Percentiles rank a stretch among this genome's conserved stretches.
These are phyloP conservation scores for Suhomyces bribrorum DNA, from an alignment of 1,139 yeast species.

Conservation along the genomic window DNA sequence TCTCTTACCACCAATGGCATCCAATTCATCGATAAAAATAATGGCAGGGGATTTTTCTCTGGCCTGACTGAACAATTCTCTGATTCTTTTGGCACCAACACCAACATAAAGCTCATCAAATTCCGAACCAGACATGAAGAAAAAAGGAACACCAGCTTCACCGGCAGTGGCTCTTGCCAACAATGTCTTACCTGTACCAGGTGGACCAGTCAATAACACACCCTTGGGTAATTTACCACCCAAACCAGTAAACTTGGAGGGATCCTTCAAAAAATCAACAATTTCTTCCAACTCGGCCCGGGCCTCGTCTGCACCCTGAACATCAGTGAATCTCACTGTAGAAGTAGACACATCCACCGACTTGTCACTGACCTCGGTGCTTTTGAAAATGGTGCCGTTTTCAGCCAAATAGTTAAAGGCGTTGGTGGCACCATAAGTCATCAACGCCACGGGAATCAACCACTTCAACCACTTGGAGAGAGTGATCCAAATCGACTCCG, in stretches of 20 bases:
- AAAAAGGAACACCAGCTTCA: conserved; percentile 98
- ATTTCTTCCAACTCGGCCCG: conserved; percentile 95
- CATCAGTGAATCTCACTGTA: conserved; percentile 87
- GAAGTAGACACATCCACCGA: conserved; percentile 83
- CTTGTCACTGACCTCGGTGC: conserved; percentile 71
- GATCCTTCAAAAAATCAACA: conserved; percentile 94
- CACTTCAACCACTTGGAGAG: conserved; percentile 88
- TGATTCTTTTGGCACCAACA: conserved; percentile 96
- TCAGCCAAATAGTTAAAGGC: conserved; percentile 80
- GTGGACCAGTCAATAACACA: conserved; percentile 95
- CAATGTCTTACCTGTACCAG: conserved; percentile 98
- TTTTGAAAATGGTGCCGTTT: conserved; percentile 79
- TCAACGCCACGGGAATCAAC: conserved; percentile 77
- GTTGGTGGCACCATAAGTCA: conserved; percentile 71
- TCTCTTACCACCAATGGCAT: conserved; percentile 97
- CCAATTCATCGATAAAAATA: conserved; percentile 93
- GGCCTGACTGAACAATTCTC: conserved; percentile 92
- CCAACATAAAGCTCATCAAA: conserved; percentile 98
- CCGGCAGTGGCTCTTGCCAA: conserved; percentile 99
- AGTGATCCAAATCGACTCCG: conserved; percentile 77
- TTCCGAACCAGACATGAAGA: conserved; percentile 98
- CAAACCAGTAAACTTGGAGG: conserved; percentile 90
- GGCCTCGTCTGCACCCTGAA: conserved; percentile 98
- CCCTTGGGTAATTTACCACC: conserved; percentile 99
- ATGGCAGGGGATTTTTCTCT: conserved; percentile 96